phyloP scores from a whole-genome alignment of 2,329 filamentous ascomycete species.

The Orbilia quercus region DNA sequence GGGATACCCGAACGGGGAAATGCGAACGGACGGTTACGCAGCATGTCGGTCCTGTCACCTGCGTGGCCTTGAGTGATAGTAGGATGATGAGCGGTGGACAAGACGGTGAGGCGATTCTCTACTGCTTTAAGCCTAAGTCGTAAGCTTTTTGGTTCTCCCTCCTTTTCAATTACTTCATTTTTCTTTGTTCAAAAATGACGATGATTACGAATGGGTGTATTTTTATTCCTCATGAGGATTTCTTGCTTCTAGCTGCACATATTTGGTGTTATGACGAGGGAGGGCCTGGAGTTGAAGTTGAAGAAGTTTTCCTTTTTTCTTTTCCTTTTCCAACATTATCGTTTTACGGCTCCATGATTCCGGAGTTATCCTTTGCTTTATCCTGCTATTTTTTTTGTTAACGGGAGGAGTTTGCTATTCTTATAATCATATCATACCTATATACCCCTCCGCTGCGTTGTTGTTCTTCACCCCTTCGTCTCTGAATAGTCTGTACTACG shows the following conservation, averaged over 20 bases:
- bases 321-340: not conserved
- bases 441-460: no score
- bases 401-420: no score
- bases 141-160: conserved; percentile 15
- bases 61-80: conserved; percentile 88
- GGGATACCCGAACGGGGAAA: conserved; percentile 90
- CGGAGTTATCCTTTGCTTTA: no score
- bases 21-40: conserved; percentile 93
- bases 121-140: conserved; percentile 72
- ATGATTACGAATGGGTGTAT: conserved; percentile 15
- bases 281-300: conserved; percentile 20
- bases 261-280: not conserved
- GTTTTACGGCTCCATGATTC: no score
- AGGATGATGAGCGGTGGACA: conserved; percentile 91
- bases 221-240: not conserved
- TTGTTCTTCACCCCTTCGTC: no score
- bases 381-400: no score
- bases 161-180: no score
- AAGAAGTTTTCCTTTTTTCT: not conserved
- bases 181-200: no score
- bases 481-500: no score
- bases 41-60: conserved; percentile 90
- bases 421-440: no score
- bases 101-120: conserved; percentile 88
- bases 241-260: conserved; percentile 13